Evolutionary conservation across 192 early-diverging fungal species (phyloP).

Genomic region (Backusella macrospora): DNA sequence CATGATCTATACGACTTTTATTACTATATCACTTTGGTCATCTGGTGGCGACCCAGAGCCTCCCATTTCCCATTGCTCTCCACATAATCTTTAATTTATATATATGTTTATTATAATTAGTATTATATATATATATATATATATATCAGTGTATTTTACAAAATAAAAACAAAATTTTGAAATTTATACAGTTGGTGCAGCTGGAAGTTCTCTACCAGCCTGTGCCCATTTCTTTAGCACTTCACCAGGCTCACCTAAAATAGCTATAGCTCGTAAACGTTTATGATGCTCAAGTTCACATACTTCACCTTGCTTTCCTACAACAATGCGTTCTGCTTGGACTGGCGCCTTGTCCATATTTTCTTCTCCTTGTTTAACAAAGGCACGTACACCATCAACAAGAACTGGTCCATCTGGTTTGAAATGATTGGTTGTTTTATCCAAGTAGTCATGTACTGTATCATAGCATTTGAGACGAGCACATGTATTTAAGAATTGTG

Average conservation of each 20-base stretch:
- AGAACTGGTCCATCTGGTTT: constrained; percentile 24
- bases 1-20: constrained; percentile 80
- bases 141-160: background rate
- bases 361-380: constrained; percentile 25
- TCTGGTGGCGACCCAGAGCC: constrained; percentile 12
- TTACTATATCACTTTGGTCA: constrained; percentile 69
- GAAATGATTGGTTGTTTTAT: constrained; percentile 15
- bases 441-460: constrained; percentile 40
- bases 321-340: constrained; percentile 22
- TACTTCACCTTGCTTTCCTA: constrained; percentile 26
- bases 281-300: constrained; percentile 36
- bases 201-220: constrained; percentile 28
- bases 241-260: constrained; percentile 41
- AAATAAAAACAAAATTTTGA: background rate
- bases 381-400: constrained; percentile 32
- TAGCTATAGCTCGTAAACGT: constrained; percentile 29
- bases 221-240: constrained; percentile 36
- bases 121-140: background rate
- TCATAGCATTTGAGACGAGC: constrained; percentile 51
- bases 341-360: background rate
- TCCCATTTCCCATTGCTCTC: constrained; percentile 25
- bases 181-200: constrained; percentile 7
- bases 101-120: background rate
- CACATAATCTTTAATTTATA: constrained; percentile 7
- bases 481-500: constrained; percentile 52